Base-by-base conservation (phyloP, 2,329 filamentous ascomycete species). In the Xylariales sp. region DNA sequence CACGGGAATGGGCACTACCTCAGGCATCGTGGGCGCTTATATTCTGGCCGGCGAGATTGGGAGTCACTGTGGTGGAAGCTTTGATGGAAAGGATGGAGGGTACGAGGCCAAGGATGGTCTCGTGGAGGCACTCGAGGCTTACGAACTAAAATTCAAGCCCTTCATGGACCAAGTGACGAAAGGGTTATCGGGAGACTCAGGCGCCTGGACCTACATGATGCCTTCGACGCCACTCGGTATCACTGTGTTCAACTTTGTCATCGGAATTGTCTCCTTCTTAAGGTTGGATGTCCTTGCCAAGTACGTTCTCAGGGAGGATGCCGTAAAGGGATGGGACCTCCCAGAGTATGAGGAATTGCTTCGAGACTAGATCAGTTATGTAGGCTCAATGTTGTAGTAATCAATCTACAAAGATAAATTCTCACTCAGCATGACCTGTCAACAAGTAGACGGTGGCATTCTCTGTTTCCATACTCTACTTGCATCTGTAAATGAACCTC, bases 31-130 rank as follows among this genome's bases (percentile, higher is more conserved):
- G 0, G 69, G 70, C 0, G 73, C 74, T 0, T 81, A 81, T 50
- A 57, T 78, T 3, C 61, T 82, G 4, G 77, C 76, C 0, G 77
- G 78, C 2, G 76, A 78, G 56, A 56, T 75, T 11, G 53, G 54
- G 16, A 53, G 54, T 21, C 52, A 61, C 19, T 40, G 38, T 20
- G n/a, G n/a, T n/a, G 38, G 29, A 27, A 27, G 24, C 24, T 27
- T 11, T 37, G 19, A 4, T 10, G 15, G 6, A 12, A 16, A 21
- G 5, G 34, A 37, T 16, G 34, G 9, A 9, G 20, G 24, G 8
- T 8, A 8, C n/a, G 24, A 27, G 8, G 24, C 8, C 24, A 48
- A 48, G 7, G 9, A 54, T 6, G 48, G 53, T 8, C 47, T 69
- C 3, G 40, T 44, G 2, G 50, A 31, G 1, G 71, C 65, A 18